Base-by-base conservation (phyloP, 495 filamentous ascomycete genomes). In the Podospora comata region DNA sequence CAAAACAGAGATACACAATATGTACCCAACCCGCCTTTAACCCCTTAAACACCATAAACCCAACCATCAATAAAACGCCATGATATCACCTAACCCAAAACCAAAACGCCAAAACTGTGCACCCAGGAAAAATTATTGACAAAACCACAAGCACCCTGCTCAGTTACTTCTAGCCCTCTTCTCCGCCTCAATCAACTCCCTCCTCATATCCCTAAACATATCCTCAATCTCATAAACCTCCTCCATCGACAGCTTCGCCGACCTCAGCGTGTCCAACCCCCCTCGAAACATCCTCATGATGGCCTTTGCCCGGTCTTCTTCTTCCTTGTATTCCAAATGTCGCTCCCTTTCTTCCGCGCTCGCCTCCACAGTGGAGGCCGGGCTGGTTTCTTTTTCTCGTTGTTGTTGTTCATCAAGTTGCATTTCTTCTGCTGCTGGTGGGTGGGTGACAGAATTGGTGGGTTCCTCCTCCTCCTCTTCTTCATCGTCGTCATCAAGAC, bases 201-300 rank as follows among this genome's bases (percentile, higher is more conserved):
- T 82, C 67, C 85, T 87, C 72, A 89, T 85, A 73, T 90, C 86
- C 79, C 89, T 88, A 67, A 90, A 83, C 72, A 90, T 75, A 69
- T 90, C 86, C 68, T 92, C 89, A 65, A 90, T 83, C 70, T 85
- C 80, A 48, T 83, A 83, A 34, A 88, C 80, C 64, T 86, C 82
- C 59, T 80, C 73, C 11, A 83, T 77, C 23, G 83, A 82, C 65
- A 91, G 71, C 30, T 75, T 79, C 55, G 83, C 81, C 15, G 71
- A 70, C 65, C 84, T 82, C 64, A 90, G 81, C 54, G 83, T 78
- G 30, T 79, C 79, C 48, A 91, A 76, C 0, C 88, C 70, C 15
- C 73, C 79, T 32, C 77, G 81, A 4, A 91, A 77, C 20, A 84
- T 81, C 54, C 67, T 71, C 67, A 84, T 79, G 61, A 91, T 84